Base-by-base conservation (phyloP, 345 rosid species). In the Eucalyptus tenuipes region DNA sequence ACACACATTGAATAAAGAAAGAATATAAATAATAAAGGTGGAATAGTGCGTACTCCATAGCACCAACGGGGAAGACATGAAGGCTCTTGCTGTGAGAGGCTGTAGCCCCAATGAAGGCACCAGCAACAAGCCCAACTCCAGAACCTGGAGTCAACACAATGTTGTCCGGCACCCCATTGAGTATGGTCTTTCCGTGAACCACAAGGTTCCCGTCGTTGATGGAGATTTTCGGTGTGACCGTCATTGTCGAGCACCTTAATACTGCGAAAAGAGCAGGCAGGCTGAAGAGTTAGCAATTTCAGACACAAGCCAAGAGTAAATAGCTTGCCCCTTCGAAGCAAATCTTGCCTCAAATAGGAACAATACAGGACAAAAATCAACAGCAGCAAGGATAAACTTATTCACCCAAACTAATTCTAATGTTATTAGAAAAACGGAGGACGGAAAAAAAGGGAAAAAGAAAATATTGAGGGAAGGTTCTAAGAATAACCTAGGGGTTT, bases 41-140 rank as follows among this genome's bases (percentile, higher is more conserved):
- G 20, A 18, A 33, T 20, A 85, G 75, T 27, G 86, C 98, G 92
- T 94, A 97, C 99, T 96, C 97, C 87, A 98, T 87, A 64, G 90
- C 93, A 86, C 99, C 99, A 18, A 98, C 91, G 49, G 99, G 99
- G 85, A 98, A 98, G 47, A 98, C 98, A 93, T 97, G 99, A 59
- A 96, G 98, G 91, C 98, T 94, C 91, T 96, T 96, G 95, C 94
- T 94, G 64, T 96, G 88, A 27, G 96, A 89, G 89, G 98, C 95
- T 1, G 97, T 90, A 45, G 98, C 99, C 87, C 99, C 99, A 27
- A 98, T 93, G 89, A 96, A 98, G 42, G 98, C 93, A 64, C 99
- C 99, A 31, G 96, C 90, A 81, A 91, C 93, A 27, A 92, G 96
- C 25, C 96, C 99, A 18, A 89, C 90, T 53, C 98, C 95, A 1